These are phyloP conservation scores for Aureobasidium lini DNA, from an alignment of 2,329 filamentous ascomycete genomes.

Conservation along the genomic window DNA sequence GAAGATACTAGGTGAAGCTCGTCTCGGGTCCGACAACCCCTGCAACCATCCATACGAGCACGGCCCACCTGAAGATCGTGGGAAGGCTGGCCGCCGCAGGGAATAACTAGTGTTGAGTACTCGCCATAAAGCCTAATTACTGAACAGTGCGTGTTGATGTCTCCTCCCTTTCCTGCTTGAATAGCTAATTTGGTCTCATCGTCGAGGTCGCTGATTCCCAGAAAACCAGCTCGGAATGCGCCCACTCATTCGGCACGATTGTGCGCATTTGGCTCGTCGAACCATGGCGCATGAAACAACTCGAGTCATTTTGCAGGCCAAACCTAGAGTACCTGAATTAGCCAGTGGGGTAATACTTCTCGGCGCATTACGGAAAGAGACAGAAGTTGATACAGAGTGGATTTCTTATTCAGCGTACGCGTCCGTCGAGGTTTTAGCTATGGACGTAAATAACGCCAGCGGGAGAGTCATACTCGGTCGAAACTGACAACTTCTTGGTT, in stretches of 20 bases:
- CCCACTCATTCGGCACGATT: background rate
- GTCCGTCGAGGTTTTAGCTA: background rate
- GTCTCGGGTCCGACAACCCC: background rate
- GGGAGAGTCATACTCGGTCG: no score
- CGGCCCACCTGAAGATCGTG: constrained; percentile 4
- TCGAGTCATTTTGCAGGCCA: background rate
- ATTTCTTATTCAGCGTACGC: background rate
- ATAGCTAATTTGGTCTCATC: no score
- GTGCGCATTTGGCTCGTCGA: background rate
- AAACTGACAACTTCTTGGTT: no score
- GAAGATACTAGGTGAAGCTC: background rate
- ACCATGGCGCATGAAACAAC: background rate
- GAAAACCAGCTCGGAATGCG: background rate
- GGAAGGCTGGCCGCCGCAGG: background rate
- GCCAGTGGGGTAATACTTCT: constrained; percentile 4
- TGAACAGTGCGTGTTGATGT: no score
- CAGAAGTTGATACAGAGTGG: background rate
- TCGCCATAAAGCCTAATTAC: background rate
- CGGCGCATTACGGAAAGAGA: background rate
- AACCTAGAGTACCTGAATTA: background rate
- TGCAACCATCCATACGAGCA: background rate
- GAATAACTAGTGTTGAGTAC: background rate
- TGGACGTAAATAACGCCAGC: no score
- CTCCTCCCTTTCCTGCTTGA: no score
- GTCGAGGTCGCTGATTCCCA: no score